Percentiles rank a stretch among this genome's conserved stretches.
These are phyloP conservation scores for Polyplosphaeria fusca DNA, from an alignment of 495 filamentous ascomycete species.

Conservation along the genomic window DNA sequence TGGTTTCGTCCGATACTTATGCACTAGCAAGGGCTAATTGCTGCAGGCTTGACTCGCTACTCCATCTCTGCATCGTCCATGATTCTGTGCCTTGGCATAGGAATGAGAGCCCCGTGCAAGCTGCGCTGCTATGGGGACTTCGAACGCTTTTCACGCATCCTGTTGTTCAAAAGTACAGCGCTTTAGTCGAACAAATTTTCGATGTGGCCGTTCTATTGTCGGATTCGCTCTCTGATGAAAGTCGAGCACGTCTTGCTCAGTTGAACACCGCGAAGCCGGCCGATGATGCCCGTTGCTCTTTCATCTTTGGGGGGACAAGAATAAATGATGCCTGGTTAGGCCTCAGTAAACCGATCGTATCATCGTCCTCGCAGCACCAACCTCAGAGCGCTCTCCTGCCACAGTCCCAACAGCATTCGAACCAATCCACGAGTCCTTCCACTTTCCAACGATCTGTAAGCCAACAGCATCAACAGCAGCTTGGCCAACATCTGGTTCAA, in stretches of 20 bases:
- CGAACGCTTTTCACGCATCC: constrained; percentile 22
- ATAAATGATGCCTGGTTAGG: constrained; percentile 36
- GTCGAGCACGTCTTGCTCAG: constrained; percentile 26
- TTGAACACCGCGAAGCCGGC: constrained; percentile 7
- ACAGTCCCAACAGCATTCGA: not conserved
- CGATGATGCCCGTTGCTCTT: constrained; percentile 31
- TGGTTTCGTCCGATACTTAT: not conserved
- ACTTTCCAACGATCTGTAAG: constrained; percentile 16
- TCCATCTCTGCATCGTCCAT: constrained; percentile 27
- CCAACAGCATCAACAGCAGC: constrained; percentile 20
- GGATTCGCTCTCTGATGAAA: constrained; percentile 31
- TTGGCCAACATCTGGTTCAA: not conserved
- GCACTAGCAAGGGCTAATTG: not conserved
- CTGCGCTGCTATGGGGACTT: constrained; percentile 25
- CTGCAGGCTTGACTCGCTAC: constrained; percentile 33
- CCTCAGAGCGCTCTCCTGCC: not conserved
- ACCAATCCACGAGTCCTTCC: not conserved
- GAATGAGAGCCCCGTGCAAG: constrained; percentile 6
- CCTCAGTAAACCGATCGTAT: constrained; percentile 16
- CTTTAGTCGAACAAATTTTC: constrained; percentile 22
- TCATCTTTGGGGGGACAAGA: constrained; percentile 34
- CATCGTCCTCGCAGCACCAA: not conserved
- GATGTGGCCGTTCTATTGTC: constrained; percentile 29
- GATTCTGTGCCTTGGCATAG: constrained; percentile 6
- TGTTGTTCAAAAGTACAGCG: constrained; percentile 1